Conservation (phyloP, 306 rosid species). For the Rubus parviflorus region DNA sequence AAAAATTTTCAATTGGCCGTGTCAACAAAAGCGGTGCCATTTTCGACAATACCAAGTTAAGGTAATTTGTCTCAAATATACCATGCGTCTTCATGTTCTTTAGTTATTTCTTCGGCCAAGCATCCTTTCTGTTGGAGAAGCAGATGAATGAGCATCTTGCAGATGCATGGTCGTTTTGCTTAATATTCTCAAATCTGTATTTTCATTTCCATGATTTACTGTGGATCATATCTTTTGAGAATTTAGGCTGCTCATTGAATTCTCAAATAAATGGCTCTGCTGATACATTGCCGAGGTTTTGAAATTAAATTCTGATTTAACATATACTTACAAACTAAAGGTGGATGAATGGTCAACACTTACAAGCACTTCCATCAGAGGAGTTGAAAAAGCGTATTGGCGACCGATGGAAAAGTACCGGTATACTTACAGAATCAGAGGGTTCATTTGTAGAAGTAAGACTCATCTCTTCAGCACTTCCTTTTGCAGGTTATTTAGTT, state of each 20-base stretch:
- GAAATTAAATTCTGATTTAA: constrained; percentile 11
- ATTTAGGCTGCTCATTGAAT: constrained; percentile 15
- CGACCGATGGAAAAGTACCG: constrained; percentile 68
- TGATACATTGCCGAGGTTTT: neutral
- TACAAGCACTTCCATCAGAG: constrained; percentile 67
- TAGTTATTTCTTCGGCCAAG: neutral
- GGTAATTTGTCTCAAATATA: constrained; percentile 1
- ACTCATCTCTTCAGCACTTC: constrained; percentile 12
- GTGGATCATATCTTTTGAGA: neutral
- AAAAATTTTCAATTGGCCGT: constrained; percentile 77
- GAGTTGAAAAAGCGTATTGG: constrained; percentile 70
- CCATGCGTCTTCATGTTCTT: neutral
- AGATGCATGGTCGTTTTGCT: neutral
- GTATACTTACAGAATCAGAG: constrained; percentile 54
- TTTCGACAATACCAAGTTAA: constrained; percentile 48
- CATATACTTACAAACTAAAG: constrained; percentile 34
- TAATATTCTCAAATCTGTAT: neutral
- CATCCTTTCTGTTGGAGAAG: neutral
- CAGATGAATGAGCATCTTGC: neutral
- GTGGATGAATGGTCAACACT: constrained; percentile 99
- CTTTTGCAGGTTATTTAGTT: neutral
- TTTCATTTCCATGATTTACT: neutral
- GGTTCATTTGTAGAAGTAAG: constrained; percentile 80
- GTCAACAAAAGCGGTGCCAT: constrained; percentile 94
- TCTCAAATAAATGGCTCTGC: constrained; percentile 9